A percentile compares a stretch with the other conserved stretches of the same genome.
Evolutionary conservation across 1,284 basidiomycete species (phyloP).

Genomic region (Sporisorium reilianum): DNA sequence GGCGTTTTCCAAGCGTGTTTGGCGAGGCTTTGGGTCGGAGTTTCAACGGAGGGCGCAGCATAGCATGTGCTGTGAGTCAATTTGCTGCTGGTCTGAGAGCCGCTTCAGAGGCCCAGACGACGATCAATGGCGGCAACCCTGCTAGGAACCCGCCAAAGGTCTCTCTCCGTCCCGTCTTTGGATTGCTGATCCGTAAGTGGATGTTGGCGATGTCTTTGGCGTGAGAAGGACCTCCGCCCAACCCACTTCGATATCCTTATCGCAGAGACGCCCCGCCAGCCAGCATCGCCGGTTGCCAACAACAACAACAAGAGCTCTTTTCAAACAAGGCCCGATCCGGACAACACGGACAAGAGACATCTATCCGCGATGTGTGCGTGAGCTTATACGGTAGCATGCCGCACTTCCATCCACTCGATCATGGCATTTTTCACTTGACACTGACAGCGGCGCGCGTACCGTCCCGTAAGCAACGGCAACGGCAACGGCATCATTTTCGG

Average conservation of each 20-base stretch:
- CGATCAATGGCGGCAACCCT: background rate
- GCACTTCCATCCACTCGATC: background rate
- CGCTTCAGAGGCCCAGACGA: background rate
- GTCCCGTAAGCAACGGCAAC: background rate
- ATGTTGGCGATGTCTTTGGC: background rate
- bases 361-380: too few relatives aligned
- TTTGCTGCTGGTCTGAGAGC: background rate
- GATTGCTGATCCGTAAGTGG: too few relatives aligned
- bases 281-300: too few relatives aligned
- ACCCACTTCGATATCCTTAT: too few relatives aligned
- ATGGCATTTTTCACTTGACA: background rate
- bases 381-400: background rate
- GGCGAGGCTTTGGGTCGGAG: background rate
- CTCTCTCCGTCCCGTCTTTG: background rate
- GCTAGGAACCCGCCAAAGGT: background rate
- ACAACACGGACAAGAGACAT: too few relatives aligned
- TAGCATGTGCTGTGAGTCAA: background rate
- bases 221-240: too few relatives aligned
- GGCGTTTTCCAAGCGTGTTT: background rate
- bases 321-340: too few relatives aligned
- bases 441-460: background rate
- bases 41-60: background rate
- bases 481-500: too few relatives aligned
- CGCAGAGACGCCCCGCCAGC: too few relatives aligned
- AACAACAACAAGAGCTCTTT: too few relatives aligned